Base-by-base conservation (phyloP, 345 rosid genomes). In the Citrus cavaleriei region DNA sequence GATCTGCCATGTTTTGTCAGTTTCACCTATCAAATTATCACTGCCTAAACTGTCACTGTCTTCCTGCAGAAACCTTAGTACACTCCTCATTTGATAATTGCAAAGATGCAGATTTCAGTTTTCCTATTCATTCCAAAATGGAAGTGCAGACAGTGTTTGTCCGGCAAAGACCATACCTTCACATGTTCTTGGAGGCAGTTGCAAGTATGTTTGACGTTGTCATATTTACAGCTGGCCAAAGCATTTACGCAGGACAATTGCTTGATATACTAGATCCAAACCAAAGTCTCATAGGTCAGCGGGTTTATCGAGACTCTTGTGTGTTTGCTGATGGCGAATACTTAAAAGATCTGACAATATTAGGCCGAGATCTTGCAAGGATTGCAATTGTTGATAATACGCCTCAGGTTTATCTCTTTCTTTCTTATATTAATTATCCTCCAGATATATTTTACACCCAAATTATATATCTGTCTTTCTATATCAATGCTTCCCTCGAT, bases 201-300 rank as follows among this genome's bases (percentile, higher is more conserved):
- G 74, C 80, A 77, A 55, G 80, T 70, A 77, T 77, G 80, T 77
- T 59, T 59, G 80, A 77, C 30, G 59, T 77, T 59, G 80, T 77
- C 74, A 77, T 77, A 69, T 77, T 77, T 70, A 77, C 75, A 28
- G 80, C 75, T 4, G 80, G 80, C 38, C 74, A 77, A 38, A 77
- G 75, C 46, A 77, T 46, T 68, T 69, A 77, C 22, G 80, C 80
- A 21, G 74, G 62, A 69, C 80, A 77, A 18, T 55, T 77, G 68
- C 80, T 69, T 40, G 59, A 77, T 69, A 59, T 77, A 69, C 80
- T 77, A 38, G 80, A 77, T 77, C 80, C 80, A 59, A 70, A 42
- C 80, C 80, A 77, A 77, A 69, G 68, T 38, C 80, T 77, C 65
- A 69, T 77, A 28, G 42, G 80, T n/a, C 74, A 77, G 42, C 68